Conservation (phyloP, 1,139 yeast genomes). For the Candida sanyaensis region DNA sequence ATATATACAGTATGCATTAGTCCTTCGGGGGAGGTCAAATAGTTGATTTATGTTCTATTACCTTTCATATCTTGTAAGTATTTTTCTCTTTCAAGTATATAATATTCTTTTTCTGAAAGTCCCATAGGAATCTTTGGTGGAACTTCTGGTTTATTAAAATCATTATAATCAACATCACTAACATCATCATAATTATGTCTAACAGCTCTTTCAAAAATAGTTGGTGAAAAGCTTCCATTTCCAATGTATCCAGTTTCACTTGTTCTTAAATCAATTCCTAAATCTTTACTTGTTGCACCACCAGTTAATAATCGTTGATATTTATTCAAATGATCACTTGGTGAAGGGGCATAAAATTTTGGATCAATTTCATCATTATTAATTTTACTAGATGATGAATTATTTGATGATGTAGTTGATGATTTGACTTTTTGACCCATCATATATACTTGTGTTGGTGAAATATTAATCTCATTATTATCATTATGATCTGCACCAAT, state of each 20-base stretch:
- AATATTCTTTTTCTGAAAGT: constrained; percentile 48
- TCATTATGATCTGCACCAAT: constrained; percentile 46
- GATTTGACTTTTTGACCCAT: constrained; percentile 38
- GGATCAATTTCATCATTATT: constrained; percentile 46
- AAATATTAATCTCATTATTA: constrained; percentile 16
- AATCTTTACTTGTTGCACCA: constrained; percentile 20
- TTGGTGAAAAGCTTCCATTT: constrained; percentile 44
- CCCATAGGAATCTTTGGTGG: constrained; percentile 62
- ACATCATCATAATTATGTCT: constrained; percentile 6
- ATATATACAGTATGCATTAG: too few relatives aligned
- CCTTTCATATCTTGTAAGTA: constrained; percentile 48
- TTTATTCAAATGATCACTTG: constrained; percentile 37
- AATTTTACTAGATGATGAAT: constrained; percentile 14
- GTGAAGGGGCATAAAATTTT: constrained; percentile 48
- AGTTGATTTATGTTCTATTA: constrained; percentile 21
- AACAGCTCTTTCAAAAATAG: constrained; percentile 34
- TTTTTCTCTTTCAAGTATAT: constrained; percentile 42
- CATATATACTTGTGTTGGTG: constrained; percentile 40
- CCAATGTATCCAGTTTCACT: constrained; percentile 38
- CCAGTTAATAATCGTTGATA: constrained; percentile 25
- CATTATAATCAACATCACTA: constrained; percentile 23
- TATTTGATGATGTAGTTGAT: constrained; percentile 22
- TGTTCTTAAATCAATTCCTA: constrained; percentile 27
- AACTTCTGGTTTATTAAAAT: constrained; percentile 37
- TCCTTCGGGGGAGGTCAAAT: neutral